phyloP scores from a whole-genome alignment of 495 filamentous ascomycete species.

The Chlorociboria aeruginascens region DNA sequence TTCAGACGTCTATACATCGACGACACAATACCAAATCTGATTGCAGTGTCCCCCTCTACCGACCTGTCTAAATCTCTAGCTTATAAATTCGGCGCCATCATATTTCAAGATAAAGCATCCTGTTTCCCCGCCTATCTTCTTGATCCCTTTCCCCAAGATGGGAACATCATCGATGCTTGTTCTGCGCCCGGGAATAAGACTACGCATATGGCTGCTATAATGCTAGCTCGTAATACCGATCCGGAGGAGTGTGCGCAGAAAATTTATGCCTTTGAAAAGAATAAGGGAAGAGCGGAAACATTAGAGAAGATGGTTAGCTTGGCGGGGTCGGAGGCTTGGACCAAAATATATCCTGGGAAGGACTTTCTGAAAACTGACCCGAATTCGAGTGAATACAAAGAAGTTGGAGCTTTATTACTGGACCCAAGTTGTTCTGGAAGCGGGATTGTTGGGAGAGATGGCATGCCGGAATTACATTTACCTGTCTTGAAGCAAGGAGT shows the following conservation, averaged over 20 bases:
- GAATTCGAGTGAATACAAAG: slow-evolving; percentile 28
- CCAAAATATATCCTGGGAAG: slow-evolving; percentile 52
- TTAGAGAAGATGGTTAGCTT: slow-evolving; percentile 70
- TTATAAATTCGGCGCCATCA: slow-evolving; percentile 65
- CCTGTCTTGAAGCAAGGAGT: slow-evolving; percentile 27
- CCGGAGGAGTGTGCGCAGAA: slow-evolving; percentile 21
- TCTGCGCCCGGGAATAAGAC: slow-evolving; percentile 96
- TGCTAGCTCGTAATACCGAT: slow-evolving; percentile 27
- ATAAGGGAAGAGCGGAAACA: slow-evolving; percentile 51
- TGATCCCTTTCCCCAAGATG: slow-evolving; percentile 44
- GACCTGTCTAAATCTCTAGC: slow-evolving; percentile 59
- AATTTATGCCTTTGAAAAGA: slow-evolving; percentile 62
- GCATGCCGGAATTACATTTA: slow-evolving; percentile 47
- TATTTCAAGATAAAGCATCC: slow-evolving; percentile 91
- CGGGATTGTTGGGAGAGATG: slow-evolving; percentile 82
- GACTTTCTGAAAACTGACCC: slow-evolving; percentile 77
- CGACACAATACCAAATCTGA: slow-evolving; percentile 64
- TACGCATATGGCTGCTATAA: slow-evolving; percentile 75
- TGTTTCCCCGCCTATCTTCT: slow-evolving; percentile 89
- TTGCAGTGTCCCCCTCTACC: slow-evolving; percentile 57
- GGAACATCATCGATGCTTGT: slow-evolving; percentile 78
- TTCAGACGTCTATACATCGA: slow-evolving; percentile 46
- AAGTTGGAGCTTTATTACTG: slow-evolving; percentile 64
- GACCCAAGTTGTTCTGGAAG: slow-evolving; percentile 93
- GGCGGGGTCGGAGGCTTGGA: slow-evolving; percentile 54